Conservation (phyloP, 2,329 filamentous ascomycete species). For the Amesomyces nigricolor region DNA sequence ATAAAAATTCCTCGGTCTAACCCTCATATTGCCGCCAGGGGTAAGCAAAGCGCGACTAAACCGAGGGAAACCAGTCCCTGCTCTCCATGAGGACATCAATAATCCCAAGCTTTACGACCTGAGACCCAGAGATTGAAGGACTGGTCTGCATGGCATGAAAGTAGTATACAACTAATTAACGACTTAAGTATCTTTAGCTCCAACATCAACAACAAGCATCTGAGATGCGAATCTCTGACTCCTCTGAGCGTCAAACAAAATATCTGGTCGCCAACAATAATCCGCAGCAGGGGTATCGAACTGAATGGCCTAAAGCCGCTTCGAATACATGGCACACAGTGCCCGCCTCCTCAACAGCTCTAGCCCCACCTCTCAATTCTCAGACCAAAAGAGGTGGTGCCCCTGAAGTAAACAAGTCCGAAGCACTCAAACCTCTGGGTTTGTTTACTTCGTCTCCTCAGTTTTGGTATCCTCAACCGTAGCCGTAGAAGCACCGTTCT, state of each 20-base stretch:
- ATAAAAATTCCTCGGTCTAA: too few species aligned
- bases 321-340: background rate
- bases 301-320: background rate
- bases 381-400: background rate
- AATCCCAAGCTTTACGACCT: too few species aligned
- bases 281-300: slow-evolving; percentile 6
- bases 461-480: background rate
- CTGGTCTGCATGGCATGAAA: too few species aligned
- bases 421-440: background rate
- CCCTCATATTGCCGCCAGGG: too few species aligned
- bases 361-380: too few species aligned
- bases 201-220: background rate
- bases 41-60: too few species aligned
- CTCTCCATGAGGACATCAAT: too few species aligned
- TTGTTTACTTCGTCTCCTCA: slow-evolving; percentile 2
- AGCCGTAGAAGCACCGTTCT: background rate
- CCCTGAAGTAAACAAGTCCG: background rate
- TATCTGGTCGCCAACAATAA: background rate
- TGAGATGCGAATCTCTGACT: background rate
- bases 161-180: too few species aligned
- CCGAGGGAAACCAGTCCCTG: too few species aligned
- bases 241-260: background rate
- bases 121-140: too few species aligned
- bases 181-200: too few species aligned
- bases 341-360: too few species aligned